Evolutionary conservation across 2,329 filamentous ascomycete genomes (phyloP).

Genomic region (Nectriaceae sp.): DNA sequence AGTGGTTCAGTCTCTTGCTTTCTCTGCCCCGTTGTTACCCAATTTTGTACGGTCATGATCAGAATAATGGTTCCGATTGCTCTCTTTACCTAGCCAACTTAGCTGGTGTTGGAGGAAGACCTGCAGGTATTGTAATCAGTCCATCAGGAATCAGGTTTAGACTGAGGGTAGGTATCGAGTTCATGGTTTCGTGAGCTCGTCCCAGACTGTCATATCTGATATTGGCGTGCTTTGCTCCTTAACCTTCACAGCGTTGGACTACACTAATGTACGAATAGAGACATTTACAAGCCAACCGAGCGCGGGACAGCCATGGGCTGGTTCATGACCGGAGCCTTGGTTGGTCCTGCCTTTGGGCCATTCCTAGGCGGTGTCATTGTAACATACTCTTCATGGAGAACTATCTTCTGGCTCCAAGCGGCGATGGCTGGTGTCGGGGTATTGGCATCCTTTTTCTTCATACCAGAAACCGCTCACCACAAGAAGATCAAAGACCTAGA

Average conservation of each 20-base stretch:
- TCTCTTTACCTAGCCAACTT: too few relatives aligned
- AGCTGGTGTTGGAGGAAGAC: too few relatives aligned
- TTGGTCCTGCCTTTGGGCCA: constrained; percentile 70
- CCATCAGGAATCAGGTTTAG: too few relatives aligned
- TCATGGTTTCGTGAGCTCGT: too few relatives aligned
- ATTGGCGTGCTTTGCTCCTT: too few relatives aligned
- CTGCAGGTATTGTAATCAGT: too few relatives aligned
- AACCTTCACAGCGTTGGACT: too few relatives aligned
- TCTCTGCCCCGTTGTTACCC: neutral
- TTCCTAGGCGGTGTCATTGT: constrained; percentile 78
- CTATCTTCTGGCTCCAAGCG: constrained; percentile 77
- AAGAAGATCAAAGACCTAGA: constrained; percentile 63
- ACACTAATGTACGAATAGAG: constrained; percentile 36
- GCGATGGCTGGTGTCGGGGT: constrained; percentile 63
- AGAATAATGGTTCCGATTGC: too few relatives aligned
- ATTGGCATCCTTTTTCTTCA: constrained; percentile 62
- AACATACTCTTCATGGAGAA: constrained; percentile 71
- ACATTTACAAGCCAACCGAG: constrained; percentile 66
- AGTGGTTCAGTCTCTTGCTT: constrained; percentile 24
- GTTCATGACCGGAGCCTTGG: constrained; percentile 71
- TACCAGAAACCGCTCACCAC: constrained; percentile 73
- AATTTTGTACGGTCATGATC: too few relatives aligned
- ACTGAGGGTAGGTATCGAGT: too few relatives aligned
- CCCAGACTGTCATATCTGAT: too few relatives aligned
- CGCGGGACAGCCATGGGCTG: constrained; percentile 73